Conservation (phyloP, 495 filamentous ascomycete species). For the Aspergillus mulundensis region DNA sequence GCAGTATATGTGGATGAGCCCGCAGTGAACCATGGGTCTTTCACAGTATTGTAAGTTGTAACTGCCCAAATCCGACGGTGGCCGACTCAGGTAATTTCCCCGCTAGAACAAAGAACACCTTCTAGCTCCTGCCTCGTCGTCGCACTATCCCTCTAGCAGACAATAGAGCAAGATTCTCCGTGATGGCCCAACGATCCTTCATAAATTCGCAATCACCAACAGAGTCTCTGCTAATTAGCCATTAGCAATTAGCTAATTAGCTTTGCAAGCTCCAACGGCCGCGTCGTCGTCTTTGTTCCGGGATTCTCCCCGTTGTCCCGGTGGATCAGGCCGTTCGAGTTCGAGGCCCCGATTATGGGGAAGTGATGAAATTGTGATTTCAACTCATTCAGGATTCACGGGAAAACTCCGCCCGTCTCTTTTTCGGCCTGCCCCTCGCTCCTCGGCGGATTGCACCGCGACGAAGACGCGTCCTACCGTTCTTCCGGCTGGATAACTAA, state of each 20-base stretch:
- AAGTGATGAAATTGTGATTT: background rate
- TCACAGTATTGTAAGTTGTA: background rate
- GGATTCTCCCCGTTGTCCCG: background rate
- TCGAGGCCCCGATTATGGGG: background rate
- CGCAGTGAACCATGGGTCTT: constrained; percentile 1
- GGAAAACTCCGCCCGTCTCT: background rate
- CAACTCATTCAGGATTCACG: too few species aligned
- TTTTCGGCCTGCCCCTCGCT: background rate
- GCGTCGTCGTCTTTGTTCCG: constrained; percentile 2
- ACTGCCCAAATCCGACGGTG: background rate
- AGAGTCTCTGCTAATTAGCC: background rate
- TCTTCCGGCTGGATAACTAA: background rate
- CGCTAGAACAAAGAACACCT: constrained; percentile 1
- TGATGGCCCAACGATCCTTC: background rate
- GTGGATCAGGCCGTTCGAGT: background rate
- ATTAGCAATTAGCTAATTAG: background rate
- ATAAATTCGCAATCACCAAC: background rate
- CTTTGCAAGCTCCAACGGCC: background rate
- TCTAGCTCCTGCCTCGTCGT: background rate
- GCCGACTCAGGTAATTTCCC: background rate
- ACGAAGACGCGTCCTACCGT: too few species aligned
- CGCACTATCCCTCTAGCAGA: background rate
- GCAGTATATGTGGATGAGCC: background rate
- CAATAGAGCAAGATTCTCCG: background rate
- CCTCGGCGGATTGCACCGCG: background rate